Conservation (phyloP, 305 asterid species). For the Fraxinus greggii region DNA sequence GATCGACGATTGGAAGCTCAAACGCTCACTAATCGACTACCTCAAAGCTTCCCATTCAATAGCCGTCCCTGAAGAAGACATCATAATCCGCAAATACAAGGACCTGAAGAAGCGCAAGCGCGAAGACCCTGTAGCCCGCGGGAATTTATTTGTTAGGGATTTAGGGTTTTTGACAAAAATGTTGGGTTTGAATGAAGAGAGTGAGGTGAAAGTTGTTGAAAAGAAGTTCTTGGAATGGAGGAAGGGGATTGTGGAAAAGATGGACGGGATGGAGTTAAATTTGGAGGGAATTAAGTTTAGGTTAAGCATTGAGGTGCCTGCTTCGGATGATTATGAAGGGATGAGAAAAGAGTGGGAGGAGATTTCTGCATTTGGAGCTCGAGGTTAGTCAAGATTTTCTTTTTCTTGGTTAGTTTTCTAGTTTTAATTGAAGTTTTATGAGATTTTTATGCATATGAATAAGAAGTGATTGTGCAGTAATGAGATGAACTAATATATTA, state of each 20-base stretch:
- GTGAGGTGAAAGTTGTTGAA: constrained; percentile 39
- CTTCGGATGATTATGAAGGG: constrained; percentile 66
- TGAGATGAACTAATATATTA: neutral
- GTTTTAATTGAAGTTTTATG: neutral
- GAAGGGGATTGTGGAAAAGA: constrained; percentile 54
- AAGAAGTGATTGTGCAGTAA: neutral
- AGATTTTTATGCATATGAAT: neutral
- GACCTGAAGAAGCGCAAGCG: constrained; percentile 88
- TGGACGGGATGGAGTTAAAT: constrained; percentile 86
- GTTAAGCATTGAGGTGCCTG: constrained; percentile 53
- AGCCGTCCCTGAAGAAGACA: constrained; percentile 54
- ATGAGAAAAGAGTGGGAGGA: constrained; percentile 92
- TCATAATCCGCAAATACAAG: constrained; percentile 53
- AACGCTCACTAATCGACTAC: constrained; percentile 71
- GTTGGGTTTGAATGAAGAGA: constrained; percentile 32
- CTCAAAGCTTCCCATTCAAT: constrained; percentile 55
- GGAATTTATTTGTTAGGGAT: constrained; percentile 61
- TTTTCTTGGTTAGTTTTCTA: neutral
- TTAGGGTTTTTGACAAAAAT: constrained; percentile 58
- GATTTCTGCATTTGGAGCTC: constrained; percentile 58
- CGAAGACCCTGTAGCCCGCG: constrained; percentile 82
- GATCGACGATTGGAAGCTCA: constrained; percentile 90
- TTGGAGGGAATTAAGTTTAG: constrained; percentile 75
- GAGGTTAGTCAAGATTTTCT: constrained; percentile 47
- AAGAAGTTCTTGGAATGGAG: constrained; percentile 63